Evolutionary conservation across 768 basidiomycete genomes (phyloP).

Genomic region (Mycena epipterygia): DNA sequence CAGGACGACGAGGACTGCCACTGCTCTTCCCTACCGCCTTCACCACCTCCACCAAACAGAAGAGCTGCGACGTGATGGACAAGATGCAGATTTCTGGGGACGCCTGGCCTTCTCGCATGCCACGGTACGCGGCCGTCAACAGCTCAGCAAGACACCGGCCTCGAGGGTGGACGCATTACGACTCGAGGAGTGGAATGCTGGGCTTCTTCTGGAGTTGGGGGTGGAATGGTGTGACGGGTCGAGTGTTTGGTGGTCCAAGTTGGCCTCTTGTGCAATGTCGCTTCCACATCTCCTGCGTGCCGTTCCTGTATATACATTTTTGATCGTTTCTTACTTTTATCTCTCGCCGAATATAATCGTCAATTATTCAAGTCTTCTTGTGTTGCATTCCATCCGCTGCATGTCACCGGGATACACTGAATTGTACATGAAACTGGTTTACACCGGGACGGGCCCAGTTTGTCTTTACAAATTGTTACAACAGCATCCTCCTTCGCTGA

Average conservation of each 20-base stretch:
- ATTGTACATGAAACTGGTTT: no score
- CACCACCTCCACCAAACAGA: neutral
- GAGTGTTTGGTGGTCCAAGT: neutral
- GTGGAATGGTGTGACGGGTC: neutral
- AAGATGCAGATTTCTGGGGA: neutral
- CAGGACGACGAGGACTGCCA: neutral
- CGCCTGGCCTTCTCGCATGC: neutral
- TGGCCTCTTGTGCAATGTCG: neutral
- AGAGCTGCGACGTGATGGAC: neutral
- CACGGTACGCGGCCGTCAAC: neutral
- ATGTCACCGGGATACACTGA: no score
- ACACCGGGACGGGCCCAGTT: no score
- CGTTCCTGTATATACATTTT: no score
- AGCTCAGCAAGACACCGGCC: conserved; percentile 5
- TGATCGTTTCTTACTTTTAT: no score
- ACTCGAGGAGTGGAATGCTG: conserved; percentile 1
- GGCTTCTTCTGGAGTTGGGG: neutral
- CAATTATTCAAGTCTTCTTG: no score
- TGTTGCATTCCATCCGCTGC: no score
- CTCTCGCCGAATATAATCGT: no score
- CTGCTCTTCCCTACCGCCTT: neutral
- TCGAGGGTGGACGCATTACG: conserved; percentile 4
- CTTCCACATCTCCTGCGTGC: neutral
- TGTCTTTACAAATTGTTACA: no score
- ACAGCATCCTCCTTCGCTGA: no score